Conservation (phyloP, 192 early-diverging fungal species). For the Funneliformis mosseae region DNA sequence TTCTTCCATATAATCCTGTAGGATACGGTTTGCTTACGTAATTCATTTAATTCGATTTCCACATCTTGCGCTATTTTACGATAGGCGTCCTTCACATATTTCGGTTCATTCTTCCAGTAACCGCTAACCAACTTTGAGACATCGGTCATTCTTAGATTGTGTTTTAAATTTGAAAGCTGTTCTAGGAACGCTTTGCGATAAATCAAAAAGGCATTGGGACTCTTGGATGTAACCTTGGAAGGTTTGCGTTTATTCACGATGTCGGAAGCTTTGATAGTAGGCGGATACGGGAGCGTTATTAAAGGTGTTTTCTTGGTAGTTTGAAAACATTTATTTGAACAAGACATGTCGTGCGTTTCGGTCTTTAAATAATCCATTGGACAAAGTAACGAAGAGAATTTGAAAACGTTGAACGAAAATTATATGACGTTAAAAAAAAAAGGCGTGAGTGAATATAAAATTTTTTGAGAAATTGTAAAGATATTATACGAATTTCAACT, state of each 20-base stretch:
- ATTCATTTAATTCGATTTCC: neutral
- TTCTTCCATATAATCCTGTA: slow-evolving; percentile 1
- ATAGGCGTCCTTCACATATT: slow-evolving; percentile 8
- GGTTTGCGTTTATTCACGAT: neutral
- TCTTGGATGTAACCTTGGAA: neutral
- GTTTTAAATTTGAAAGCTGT: neutral
- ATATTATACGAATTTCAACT: no score
- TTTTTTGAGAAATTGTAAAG: no score
- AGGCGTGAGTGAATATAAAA: no score
- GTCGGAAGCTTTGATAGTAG: neutral
- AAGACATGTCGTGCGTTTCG: no score
- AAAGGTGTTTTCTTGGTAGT: neutral
- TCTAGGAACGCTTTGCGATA: slow-evolving; percentile 9
- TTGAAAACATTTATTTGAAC: neutral
- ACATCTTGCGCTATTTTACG: slow-evolving; percentile 2
- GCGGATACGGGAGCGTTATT: neutral
- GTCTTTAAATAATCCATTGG: no score
- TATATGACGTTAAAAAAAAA: no score
- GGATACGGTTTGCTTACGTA: neutral
- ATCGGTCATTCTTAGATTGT: slow-evolving; percentile 1
- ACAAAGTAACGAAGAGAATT: no score
- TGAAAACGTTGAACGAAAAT: no score
- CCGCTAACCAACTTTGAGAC: neutral
- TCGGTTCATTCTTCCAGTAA: slow-evolving; percentile 7
- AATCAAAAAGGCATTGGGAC: slow-evolving; percentile 17